Evolutionary conservation across 176 grass and related monocot genomes (phyloP).

Genomic region (Bromus sterilis): DNA sequence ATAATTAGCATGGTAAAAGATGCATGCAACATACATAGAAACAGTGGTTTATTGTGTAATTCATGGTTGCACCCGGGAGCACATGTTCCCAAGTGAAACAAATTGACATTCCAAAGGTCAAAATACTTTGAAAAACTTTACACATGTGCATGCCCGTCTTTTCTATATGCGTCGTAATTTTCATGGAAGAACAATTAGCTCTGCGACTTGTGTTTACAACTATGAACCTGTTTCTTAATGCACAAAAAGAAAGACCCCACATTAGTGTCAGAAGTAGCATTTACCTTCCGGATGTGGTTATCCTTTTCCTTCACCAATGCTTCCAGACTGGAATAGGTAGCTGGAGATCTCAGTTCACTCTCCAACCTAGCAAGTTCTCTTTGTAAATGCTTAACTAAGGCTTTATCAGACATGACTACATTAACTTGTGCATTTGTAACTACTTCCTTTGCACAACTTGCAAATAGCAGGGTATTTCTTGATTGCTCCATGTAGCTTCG

Average conservation of each 20-base stretch:
- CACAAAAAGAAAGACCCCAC: neutral
- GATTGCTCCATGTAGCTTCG: slow-evolving; percentile 75
- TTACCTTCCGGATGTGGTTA: slow-evolving; percentile 70
- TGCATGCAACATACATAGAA: neutral
- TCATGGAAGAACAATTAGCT: neutral
- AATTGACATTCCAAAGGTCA: too few species aligned
- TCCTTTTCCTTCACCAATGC: slow-evolving; percentile 73
- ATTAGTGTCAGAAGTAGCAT: neutral
- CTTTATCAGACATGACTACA: slow-evolving; percentile 86
- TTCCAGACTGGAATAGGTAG: slow-evolving; percentile 57
- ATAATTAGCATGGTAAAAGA: neutral
- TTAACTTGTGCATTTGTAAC: slow-evolving; percentile 85
- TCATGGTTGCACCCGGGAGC: neutral
- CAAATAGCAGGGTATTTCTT: slow-evolving; percentile 71
- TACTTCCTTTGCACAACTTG: slow-evolving; percentile 91
- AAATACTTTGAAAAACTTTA: neutral
- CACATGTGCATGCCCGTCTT: neutral
- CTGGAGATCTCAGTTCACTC: slow-evolving; percentile 63
- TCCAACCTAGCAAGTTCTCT: slow-evolving; percentile 75
- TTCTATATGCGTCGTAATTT: neutral
- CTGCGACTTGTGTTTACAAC: neutral
- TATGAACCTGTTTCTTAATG: neutral
- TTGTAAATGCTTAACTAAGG: slow-evolving; percentile 77
- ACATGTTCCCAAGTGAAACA: neutral
- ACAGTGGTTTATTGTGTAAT: neutral